Evolutionary conservation across 768 basidiomycete genomes (phyloP).

Genomic region (Rhodotorula kratochvilovae): DNA sequence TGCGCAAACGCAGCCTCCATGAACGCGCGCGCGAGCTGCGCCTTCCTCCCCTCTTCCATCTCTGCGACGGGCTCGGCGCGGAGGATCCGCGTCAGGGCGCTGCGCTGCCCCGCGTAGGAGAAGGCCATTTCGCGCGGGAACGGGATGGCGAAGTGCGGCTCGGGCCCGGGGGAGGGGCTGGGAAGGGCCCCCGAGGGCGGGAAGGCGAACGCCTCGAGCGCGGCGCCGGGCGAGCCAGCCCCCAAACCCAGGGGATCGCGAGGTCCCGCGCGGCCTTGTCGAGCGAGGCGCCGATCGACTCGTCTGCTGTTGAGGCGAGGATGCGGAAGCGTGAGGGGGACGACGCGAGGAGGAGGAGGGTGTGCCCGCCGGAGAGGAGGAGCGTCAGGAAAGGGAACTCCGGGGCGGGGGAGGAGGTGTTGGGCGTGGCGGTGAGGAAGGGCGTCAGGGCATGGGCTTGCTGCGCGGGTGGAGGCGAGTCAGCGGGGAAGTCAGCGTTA

Average conservation of each 20-base stretch:
- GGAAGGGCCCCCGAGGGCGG: background rate
- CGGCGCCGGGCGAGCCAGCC: conserved; percentile 59
- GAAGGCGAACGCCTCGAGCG: conserved; percentile 64
- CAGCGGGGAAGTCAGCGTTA: background rate
- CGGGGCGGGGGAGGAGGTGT: conserved; percentile 63
- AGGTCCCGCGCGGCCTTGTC: conserved; percentile 57
- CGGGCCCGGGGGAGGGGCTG: background rate
- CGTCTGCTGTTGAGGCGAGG: conserved; percentile 40
- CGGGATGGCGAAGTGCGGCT: conserved; percentile 50
- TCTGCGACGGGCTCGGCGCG: conserved; percentile 36
- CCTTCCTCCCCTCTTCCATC: conserved; percentile 42
- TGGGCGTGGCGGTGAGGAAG: conserved; percentile 66
- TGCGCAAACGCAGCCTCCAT: conserved; percentile 68
- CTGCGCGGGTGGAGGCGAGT: conserved; percentile 48
- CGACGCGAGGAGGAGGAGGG: conserved; percentile 71
- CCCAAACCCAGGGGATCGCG: conserved; percentile 57
- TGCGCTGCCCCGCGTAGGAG: conserved; percentile 75
- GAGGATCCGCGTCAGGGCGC: conserved; percentile 62
- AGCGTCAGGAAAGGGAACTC: conserved; percentile 81
- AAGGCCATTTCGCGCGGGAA: conserved; percentile 61
- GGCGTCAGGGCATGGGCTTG: conserved; percentile 89
- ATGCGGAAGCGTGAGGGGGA: conserved; percentile 29
- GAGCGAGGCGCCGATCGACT: conserved; percentile 38
- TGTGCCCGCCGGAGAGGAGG: conserved; percentile 90
- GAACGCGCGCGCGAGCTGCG: conserved; percentile 61